Conservation (phyloP, 2,329 filamentous ascomycete genomes). For the Corinectria fuckeliana region DNA sequence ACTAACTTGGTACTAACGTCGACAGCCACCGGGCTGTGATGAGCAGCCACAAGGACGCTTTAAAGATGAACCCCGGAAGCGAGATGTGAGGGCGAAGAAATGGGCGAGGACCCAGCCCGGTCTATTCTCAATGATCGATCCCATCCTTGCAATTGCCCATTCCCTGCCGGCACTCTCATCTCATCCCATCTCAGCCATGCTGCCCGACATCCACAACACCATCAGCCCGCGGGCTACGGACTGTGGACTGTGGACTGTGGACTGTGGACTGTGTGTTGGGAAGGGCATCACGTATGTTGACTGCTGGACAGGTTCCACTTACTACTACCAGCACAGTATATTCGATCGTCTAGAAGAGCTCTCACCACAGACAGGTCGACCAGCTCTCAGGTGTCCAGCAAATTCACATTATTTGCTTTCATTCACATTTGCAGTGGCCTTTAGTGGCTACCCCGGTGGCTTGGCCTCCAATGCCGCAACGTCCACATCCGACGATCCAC, state of each 20-base stretch:
- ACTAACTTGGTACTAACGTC: too few relatives aligned
- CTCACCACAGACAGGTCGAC: constrained; percentile 15
- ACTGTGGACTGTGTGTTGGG: constrained; percentile 11
- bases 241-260: too few relatives aligned
- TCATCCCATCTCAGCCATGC: constrained; percentile 17
- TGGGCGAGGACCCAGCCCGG: neutral
- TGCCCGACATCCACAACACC: constrained; percentile 15
- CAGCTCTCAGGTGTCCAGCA: neutral
- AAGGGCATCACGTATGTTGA: constrained; percentile 12
- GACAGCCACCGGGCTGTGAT: neutral
- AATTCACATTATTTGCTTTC: neutral
- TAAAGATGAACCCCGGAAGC: neutral
- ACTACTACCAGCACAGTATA: too few relatives aligned
- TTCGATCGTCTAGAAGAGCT: too few relatives aligned
- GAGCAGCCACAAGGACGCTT: neutral
- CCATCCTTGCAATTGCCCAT: constrained; percentile 15
- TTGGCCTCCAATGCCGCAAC: too few relatives aligned
- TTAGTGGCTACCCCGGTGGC: neutral
- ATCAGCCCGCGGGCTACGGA: constrained; percentile 1
- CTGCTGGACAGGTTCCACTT: constrained; percentile 6
- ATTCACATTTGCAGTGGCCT: neutral
- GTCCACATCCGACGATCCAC: constrained; percentile 14
- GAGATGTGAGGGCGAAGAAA: constrained; percentile 5
- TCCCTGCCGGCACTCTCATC: constrained; percentile 11
- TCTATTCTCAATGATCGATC: constrained; percentile 11